Percentiles rank a stretch among this genome's conserved stretches.
Conservation (phyloP, 2,329 filamentous ascomycete genomes). For the Leptographium wingfieldii region DNA sequence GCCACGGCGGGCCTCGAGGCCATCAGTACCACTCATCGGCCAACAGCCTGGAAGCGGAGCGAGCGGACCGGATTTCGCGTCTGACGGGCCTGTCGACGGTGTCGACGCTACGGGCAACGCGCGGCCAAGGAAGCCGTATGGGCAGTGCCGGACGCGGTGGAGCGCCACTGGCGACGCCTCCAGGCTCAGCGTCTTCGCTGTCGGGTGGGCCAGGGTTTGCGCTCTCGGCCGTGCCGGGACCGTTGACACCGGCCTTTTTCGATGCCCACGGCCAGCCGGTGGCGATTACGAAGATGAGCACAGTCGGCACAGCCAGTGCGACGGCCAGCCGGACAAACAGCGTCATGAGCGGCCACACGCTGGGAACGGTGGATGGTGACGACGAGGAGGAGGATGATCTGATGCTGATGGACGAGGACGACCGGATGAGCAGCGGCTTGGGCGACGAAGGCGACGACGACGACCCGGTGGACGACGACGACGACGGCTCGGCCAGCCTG, state of each 20-base stretch:
- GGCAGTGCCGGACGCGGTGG: conserved; percentile 19
- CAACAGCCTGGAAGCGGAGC: conserved; percentile 76
- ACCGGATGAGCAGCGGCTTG: conserved; percentile 30
- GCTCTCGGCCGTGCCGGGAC: conserved; percentile 10
- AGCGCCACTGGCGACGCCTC: not conserved
- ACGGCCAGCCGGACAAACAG: conserved; percentile 44
- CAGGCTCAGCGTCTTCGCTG: not conserved
- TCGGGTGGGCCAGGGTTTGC: not conserved
- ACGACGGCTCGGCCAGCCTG: conserved; percentile 57
- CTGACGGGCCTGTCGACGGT: conserved; percentile 85
- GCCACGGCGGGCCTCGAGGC: conserved; percentile 23
- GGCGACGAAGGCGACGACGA: conserved; percentile 64
- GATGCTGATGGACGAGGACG: conserved; percentile 24
- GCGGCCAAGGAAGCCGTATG: conserved; percentile 10
- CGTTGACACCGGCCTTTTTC: conserved; percentile 60
- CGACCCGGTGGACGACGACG: conserved; percentile 50
- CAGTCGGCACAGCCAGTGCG: conserved; percentile 80
- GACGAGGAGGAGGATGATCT: conserved; percentile 37
- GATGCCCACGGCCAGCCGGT: conserved; percentile 60
- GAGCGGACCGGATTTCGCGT: conserved; percentile 88
- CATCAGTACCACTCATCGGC: conserved; percentile 48
- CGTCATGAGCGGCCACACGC: conserved; percentile 6
- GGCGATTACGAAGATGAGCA: conserved; percentile 67
- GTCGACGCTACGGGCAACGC: conserved; percentile 49
- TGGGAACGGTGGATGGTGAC: conserved; percentile 18